These are phyloP conservation scores for Silene coronaria DNA, from an alignment of 179 eudicot genomes.

Conservation along the genomic window DNA sequence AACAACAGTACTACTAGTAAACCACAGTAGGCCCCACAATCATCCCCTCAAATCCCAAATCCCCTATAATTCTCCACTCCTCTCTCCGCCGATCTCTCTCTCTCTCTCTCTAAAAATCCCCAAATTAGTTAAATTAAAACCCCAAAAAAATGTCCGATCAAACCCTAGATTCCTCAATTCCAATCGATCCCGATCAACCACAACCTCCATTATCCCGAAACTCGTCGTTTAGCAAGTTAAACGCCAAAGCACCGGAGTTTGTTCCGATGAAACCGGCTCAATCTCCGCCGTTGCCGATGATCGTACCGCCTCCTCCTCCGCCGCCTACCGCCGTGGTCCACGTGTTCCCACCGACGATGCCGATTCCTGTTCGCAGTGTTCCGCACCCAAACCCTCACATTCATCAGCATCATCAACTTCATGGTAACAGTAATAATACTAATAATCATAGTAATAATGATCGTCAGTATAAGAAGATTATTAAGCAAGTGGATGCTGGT, in stretches of 20 bases:
- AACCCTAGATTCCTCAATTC: not conserved
- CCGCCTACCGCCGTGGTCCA: constrained; percentile 32
- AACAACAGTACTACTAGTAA: not conserved
- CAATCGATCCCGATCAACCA: no score
- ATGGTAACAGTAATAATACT: not conserved
- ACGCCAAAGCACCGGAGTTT: constrained; percentile 80
- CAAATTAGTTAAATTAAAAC: not conserved
- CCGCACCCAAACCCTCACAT: constrained; percentile 12
- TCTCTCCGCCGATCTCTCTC: not conserved
- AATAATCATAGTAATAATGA: constrained; percentile 20
- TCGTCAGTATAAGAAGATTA: constrained; percentile 26
- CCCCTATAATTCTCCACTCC: not conserved
- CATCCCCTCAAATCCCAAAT: not conserved
- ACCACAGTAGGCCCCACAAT: not conserved
- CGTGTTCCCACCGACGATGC: constrained; percentile 35
- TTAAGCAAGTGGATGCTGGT: not conserved
- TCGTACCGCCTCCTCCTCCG: constrained; percentile 31
- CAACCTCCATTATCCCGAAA: constrained; percentile 37
- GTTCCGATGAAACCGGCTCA: constrained; percentile 39
- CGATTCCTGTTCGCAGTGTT: constrained; percentile 21
- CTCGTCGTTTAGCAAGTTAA: constrained; percentile 48
- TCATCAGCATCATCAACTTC: constrained; percentile 3
- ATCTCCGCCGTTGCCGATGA: constrained; percentile 20
- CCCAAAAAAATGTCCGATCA: not conserved
- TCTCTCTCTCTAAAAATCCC: not conserved